Percentiles rank a stretch among this genome's conserved stretches.
Conservation (phyloP, 2,329 filamentous ascomycete species). For the Pyrenophora tritici-repentis region DNA sequence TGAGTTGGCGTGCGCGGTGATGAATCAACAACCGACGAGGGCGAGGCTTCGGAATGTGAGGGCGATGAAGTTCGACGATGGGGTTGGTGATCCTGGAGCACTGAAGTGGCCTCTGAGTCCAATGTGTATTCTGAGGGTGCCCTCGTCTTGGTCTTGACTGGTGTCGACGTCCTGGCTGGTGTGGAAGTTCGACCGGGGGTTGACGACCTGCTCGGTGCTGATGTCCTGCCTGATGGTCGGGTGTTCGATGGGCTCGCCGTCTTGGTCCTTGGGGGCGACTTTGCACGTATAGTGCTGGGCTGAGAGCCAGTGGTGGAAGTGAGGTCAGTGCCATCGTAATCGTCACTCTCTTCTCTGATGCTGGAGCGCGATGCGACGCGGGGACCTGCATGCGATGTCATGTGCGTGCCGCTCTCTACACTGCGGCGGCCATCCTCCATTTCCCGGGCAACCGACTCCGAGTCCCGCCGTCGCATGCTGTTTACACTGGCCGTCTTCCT, state of each 20-base stretch:
- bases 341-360: slow-evolving; percentile 45
- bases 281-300: slow-evolving; percentile 47
- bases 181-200: slow-evolving; percentile 23
- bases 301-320: slow-evolving; percentile 50
- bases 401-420: slow-evolving; percentile 47
- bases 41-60: slow-evolving; percentile 47
- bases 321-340: slow-evolving; percentile 48
- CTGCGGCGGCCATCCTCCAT: slow-evolving; percentile 49
- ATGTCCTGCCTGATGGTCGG: slow-evolving; percentile 28
- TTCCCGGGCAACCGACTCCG: slow-evolving; percentile 44
- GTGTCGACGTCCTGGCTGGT: slow-evolving; percentile 30
- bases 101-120: slow-evolving; percentile 54
- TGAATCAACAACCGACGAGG: slow-evolving; percentile 50
- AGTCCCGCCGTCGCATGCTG: slow-evolving; percentile 49
- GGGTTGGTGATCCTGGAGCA: slow-evolving; percentile 48
- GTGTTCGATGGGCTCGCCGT: slow-evolving; percentile 32
- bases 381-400: slow-evolving; percentile 45
- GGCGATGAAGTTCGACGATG: slow-evolving; percentile 35
- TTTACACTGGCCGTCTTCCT: slow-evolving; percentile 52
- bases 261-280: slow-evolving; percentile 33
- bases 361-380: slow-evolving; percentile 50
- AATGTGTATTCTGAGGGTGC: slow-evolving; percentile 50
- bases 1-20: slow-evolving; percentile 53
- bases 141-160: slow-evolving; percentile 36
- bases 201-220: slow-evolving; percentile 31